Evolutionary conservation across 495 filamentous ascomycete species (phyloP), one percentile per base, ranked within the genome.

Genomic region (Copromyces sp.): DNA sequence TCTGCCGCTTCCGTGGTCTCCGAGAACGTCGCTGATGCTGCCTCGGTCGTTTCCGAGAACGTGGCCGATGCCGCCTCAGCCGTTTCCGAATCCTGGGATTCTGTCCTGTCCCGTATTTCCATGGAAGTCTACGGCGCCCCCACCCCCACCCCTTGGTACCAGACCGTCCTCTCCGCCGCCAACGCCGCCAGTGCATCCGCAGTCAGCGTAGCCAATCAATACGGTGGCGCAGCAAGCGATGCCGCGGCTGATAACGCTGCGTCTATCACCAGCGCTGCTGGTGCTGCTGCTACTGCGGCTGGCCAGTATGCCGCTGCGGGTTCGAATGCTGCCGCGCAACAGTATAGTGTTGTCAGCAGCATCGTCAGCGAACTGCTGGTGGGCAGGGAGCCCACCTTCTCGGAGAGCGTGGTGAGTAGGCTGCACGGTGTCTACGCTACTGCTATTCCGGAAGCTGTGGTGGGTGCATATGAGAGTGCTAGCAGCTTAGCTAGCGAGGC

Each of bases 301-400:
- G 86, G 82, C 20, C 84, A 83, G 12, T 90, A 88, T 73, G 83
- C 85, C 38, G 83, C 88, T 38, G 84, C 85, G 37, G 87, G 86
- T 17, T 84, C 86, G 8, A 82, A 85, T 20, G 83, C 83, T 16
- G 86, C 87, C 2, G 82, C 81, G 20, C 80, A 84, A 3, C 91
- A 92, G 70, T 94, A 91, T 73, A 86, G 87, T 9, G 90, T 86
- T n/a, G 83, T 96, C 3, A 87, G 90, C 76, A 87, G 84, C 29
- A 83, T 97, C 2, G 86, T 97, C 16, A 90, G 90, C 14, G 93
- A 97, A 76, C 82, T 97, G 3, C 82, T 97, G 37, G 78, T 83
- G 65, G 94, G 92, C 35, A 92, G 90, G 80, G 92, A 97, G 78
- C 91, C 93, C 6, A 87, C 89, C 16, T 97, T 93, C 76, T 93